These are phyloP conservation scores for Sclerotinia subarctica DNA, from an alignment of 2,329 filamentous ascomycete genomes.

Conservation along the genomic window DNA sequence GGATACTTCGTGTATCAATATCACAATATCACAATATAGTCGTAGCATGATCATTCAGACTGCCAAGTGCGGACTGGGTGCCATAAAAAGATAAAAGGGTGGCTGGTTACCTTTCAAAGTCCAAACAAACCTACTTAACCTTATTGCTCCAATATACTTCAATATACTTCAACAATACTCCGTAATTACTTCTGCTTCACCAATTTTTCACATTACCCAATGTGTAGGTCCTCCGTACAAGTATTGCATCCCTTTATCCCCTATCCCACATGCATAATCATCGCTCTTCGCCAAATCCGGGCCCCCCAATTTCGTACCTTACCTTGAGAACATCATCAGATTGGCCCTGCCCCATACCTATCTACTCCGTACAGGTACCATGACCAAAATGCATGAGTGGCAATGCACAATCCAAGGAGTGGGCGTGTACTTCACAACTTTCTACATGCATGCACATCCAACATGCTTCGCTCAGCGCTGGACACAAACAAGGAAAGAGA, in stretches of 20 bases:
- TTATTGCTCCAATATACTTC: too few relatives aligned
- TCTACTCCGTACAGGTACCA: background rate
- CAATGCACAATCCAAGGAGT: background rate
- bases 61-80: too few relatives aligned
- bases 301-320: background rate
- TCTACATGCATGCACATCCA: background rate
- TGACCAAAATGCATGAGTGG: background rate
- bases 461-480: background rate
- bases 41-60: too few relatives aligned
- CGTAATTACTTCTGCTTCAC: too few relatives aligned
- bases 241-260: background rate
- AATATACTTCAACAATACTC: too few relatives aligned
- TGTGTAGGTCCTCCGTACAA: background rate
- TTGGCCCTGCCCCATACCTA: background rate
- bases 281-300: background rate
- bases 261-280: background rate
- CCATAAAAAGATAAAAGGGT: too few relatives aligned
- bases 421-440: background rate
- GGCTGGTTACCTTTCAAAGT: too few relatives aligned
- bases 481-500: constrained; percentile 1
- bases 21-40: too few relatives aligned
- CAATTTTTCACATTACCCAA: background rate
- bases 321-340: background rate
- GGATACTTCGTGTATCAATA: too few relatives aligned
- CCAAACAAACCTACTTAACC: too few relatives aligned